Percentiles rank a stretch among this genome's conserved stretches.
Conservation (phyloP, 2,329 filamentous ascomycete species). For the Sarocladium brachiariae region DNA sequence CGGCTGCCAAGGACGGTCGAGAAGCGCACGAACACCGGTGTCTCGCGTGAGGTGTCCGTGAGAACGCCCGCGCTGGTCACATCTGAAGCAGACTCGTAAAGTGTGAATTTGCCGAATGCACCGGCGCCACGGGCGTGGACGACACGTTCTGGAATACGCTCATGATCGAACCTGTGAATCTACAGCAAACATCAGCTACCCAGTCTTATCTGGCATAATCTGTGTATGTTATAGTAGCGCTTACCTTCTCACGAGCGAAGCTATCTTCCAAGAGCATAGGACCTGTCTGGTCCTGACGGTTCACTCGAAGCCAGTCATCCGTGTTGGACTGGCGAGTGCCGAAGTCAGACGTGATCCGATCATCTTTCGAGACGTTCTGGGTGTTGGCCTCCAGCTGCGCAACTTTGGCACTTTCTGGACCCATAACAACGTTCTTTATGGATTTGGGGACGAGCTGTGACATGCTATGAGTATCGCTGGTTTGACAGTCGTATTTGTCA, state of each 20-base stretch:
- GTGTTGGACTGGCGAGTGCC: conserved; percentile 67
- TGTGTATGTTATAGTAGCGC: too few relatives aligned
- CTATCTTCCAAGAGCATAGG: conserved; percentile 65
- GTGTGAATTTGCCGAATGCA: conserved; percentile 63
- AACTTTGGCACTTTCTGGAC: conserved; percentile 44
- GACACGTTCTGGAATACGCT: conserved; percentile 39
- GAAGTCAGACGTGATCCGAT: conserved; percentile 67
- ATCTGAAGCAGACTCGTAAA: conserved; percentile 59
- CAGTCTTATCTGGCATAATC: neutral
- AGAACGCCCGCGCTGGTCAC: conserved; percentile 61
- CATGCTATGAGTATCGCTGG: conserved; percentile 14
- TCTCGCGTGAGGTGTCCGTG: conserved; percentile 31
- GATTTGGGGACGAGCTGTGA: conserved; percentile 23
- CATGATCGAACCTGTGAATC: conserved; percentile 8
- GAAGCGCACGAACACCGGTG: conserved; percentile 65
- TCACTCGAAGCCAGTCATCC: conserved; percentile 70
- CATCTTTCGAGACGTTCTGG: conserved; percentile 49
- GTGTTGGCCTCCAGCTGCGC: conserved; percentile 53
- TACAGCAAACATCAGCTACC: neutral
- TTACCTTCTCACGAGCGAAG: conserved; percentile 65
- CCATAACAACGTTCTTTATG: conserved; percentile 34
- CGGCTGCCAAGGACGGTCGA: conserved; percentile 71
- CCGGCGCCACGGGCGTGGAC: conserved; percentile 66
- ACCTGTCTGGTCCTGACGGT: conserved; percentile 55
- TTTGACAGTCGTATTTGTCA: neutral